Evolutionary conservation across 2,329 filamentous ascomycete genomes (phyloP), one percentile per base, ranked within the genome.

Genomic region (Sporothrix dimorphospora): DNA sequence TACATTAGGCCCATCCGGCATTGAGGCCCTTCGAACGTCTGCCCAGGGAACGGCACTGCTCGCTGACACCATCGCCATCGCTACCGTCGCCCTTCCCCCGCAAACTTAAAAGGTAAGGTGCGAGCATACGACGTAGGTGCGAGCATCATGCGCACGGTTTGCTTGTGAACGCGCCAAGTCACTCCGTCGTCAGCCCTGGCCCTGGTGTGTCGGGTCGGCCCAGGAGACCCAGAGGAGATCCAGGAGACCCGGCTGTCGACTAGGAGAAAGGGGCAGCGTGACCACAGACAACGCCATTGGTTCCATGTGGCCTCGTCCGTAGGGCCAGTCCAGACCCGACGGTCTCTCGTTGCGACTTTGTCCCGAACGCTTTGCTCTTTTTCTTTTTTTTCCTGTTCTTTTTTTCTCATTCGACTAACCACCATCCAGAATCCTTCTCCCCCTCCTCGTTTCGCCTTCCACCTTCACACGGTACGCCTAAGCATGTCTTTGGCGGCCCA

Each of bases 141-240:
- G 53, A 30, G 14, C 21, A 8, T 65, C 12, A 19, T 19, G 61
- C 19, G 38, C 45, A 24, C 66, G n/a, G 16, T 27, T 61, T 59
- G 68, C 68, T 70, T 59, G 68, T 70, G 53, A 69, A 45, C 24
- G 19, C 24, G n/a, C 34, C 34, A 57, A 34, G 34, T 27, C n/a
- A 12, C 21, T n/a, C 8, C 24, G 42, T 1, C 14, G 24, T 34
- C 65, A 55, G 30, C 67, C 51, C 68, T 42, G 53, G 21, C 38
- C 51, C 51, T 69, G 38, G 38, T 55, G 38, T 12, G 27, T 61
- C 51, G 68, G 53, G 51, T 61, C 68, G 68, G 68, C 51, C 68
- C 51, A 21, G 68, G 24, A 45, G 11, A 21, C 40, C 34, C n/a
- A 21, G n/a, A 27, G 30, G 30, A 65, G 38, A 61, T 61, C 38